Evolutionary conservation across 2,329 filamentous ascomycete species (phyloP).

Genomic region (Fusarium sp.): DNA sequence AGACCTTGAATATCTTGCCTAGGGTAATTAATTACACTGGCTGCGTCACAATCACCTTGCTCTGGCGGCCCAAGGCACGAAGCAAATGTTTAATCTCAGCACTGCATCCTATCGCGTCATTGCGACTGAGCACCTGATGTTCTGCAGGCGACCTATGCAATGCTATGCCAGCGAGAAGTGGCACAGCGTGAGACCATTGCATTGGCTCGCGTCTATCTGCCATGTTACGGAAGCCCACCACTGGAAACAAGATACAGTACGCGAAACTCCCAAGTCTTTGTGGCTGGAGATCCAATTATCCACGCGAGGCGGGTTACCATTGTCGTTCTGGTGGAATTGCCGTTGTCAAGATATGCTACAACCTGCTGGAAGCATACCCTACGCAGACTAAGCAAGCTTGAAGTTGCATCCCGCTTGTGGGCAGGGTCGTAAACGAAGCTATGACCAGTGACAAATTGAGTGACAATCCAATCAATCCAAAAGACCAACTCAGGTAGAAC

Average conservation of each 20-base stretch:
- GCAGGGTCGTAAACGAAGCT: conserved; percentile 22
- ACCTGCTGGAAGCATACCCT: conserved; percentile 20
- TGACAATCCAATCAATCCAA: conserved; percentile 12
- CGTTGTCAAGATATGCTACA: conserved; percentile 12
- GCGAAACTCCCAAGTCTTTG: conserved; percentile 5
- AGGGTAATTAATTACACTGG: conserved; percentile 26
- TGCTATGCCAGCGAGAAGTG: conserved; percentile 45
- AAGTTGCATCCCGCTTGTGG: conserved; percentile 3
- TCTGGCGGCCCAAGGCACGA: conserved; percentile 40
- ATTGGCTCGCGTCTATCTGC: conserved; percentile 41
- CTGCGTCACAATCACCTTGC: conserved; percentile 35
- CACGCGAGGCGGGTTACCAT: conserved; percentile 27
- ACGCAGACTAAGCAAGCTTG: conserved; percentile 2
- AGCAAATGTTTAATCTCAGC: conserved; percentile 45
- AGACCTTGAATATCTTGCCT: conserved; percentile 32
- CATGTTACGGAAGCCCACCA: conserved; percentile 21
- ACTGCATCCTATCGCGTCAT: conserved; percentile 49
- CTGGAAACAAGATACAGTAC: conserved; percentile 23
- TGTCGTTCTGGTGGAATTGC: not conserved
- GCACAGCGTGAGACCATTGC: conserved; percentile 41
- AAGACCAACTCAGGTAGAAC: conserved; percentile 1
- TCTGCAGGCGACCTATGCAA: conserved; percentile 47
- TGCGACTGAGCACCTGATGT: conserved; percentile 47
- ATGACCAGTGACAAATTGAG: conserved; percentile 6
- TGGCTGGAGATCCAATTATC: conserved; percentile 25